A percentile compares a stretch with the other conserved stretches of the same genome.
Evolutionary conservation across 2,329 filamentous ascomycete genomes (phyloP).

Genomic region (Calonectria pseudoturangicola): DNA sequence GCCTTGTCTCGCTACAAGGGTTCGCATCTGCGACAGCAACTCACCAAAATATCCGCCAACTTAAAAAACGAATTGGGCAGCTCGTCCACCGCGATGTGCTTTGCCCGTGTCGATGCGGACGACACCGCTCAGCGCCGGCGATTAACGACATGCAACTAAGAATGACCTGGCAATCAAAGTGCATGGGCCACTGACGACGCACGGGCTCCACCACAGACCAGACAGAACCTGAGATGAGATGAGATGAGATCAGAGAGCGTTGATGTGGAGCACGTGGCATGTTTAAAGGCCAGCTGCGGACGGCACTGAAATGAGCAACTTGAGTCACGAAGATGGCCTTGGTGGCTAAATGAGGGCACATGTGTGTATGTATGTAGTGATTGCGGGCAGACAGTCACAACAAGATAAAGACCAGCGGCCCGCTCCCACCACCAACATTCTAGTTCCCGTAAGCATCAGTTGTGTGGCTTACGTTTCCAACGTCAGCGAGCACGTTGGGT

Average conservation of each 20-base stretch:
- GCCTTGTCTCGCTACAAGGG: too few species aligned
- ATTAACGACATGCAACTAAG: not conserved
- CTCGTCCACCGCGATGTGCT: too few species aligned
- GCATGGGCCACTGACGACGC: not conserved
- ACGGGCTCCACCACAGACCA: not conserved
- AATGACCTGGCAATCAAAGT: not conserved
- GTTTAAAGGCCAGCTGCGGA: not conserved
- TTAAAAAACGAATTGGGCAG: too few species aligned
- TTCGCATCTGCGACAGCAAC: too few species aligned
- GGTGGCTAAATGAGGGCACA: not conserved
- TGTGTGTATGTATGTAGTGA: not conserved
- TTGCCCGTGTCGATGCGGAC: not conserved
- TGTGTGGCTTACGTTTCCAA: slow-evolving; percentile 21
- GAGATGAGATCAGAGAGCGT: not conserved
- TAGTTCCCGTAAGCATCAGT: slow-evolving; percentile 12
- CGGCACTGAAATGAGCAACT: not conserved
- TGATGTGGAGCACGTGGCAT: not conserved
- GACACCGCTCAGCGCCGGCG: not conserved
- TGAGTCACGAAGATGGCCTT: not conserved
- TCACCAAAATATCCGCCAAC: too few species aligned
- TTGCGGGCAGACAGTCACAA: too few species aligned
- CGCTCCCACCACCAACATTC: slow-evolving; percentile 1
- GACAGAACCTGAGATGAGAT: not conserved
- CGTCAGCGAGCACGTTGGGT: slow-evolving; percentile 10
- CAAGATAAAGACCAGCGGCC: not conserved